Percentiles rank a stretch among this genome's conserved stretches.
Evolutionary conservation across 345 rosid species (phyloP).

Genomic region (Acer saccharum): DNA sequence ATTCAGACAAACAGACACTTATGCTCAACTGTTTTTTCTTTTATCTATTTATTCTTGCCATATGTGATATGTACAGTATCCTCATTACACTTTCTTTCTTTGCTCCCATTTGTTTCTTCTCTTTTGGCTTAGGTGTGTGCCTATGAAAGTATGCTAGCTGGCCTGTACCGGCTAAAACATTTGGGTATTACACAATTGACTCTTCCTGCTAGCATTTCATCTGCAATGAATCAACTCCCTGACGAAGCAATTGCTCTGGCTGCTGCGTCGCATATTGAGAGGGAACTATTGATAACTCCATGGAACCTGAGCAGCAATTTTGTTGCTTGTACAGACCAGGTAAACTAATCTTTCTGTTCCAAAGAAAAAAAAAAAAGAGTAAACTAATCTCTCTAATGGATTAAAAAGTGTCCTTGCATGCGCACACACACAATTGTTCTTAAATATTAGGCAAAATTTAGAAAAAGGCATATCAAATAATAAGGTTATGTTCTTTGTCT

Average conservation of each 20-base stretch:
- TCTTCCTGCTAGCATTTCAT: slow-evolving; percentile 71
- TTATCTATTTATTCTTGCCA: background rate
- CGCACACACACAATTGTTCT: background rate
- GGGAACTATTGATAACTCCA: slow-evolving; percentile 94
- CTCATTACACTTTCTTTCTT: background rate
- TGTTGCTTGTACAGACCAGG: slow-evolving; percentile 96
- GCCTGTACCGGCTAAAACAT: slow-evolving; percentile 85
- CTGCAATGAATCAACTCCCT: slow-evolving; percentile 92
- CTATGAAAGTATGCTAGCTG: slow-evolving; percentile 98
- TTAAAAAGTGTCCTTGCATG: background rate
- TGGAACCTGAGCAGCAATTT: slow-evolving; percentile 96
- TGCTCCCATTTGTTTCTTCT: background rate
- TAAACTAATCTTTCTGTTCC: slow-evolving; percentile 22
- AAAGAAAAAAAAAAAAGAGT: slow-evolving; percentile 27
- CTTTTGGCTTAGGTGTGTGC: slow-evolving; percentile 70
- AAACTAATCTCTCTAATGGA: slow-evolving; percentile 10
- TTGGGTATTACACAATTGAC: slow-evolving; percentile 83
- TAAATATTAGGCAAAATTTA: background rate
- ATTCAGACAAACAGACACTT: background rate
- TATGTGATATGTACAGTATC: background rate
- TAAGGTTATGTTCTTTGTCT: background rate
- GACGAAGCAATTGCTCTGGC: slow-evolving; percentile 95
- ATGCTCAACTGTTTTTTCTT: background rate
- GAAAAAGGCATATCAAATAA: background rate
- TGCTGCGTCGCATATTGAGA: slow-evolving; percentile 95